Percentiles rank a stretch among this genome's conserved stretches.
phyloP scores from a whole-genome alignment of 352 stramenopile species.

The Pythium brassicae region DNA sequence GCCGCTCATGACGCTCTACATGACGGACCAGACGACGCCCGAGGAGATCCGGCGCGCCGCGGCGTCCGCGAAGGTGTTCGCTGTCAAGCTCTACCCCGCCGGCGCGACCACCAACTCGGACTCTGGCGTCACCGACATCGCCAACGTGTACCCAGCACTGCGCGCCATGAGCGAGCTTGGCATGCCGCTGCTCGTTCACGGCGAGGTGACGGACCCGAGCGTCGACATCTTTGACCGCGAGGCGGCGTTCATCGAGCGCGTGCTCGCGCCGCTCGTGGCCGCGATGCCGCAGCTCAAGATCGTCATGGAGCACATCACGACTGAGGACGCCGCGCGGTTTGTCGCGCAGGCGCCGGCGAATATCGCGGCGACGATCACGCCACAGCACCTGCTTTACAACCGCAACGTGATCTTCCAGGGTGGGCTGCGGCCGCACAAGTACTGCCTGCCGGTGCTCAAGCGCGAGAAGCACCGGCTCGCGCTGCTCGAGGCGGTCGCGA shows the following conservation, averaged over 20 bases:
- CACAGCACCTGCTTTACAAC: slow-evolving; percentile 99
- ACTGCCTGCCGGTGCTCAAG: slow-evolving; percentile 99
- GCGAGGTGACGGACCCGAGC: slow-evolving; percentile 91
- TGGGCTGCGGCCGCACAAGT: slow-evolving; percentile 98
- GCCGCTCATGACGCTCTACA: slow-evolving; percentile 97
- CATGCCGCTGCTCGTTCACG: slow-evolving; percentile 96
- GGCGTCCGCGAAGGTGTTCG: slow-evolving; percentile 87
- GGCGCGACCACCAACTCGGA: slow-evolving; percentile 99
- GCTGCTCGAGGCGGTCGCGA: slow-evolving; percentile 88
- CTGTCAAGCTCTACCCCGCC: slow-evolving; percentile 96
- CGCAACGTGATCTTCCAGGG: slow-evolving; percentile 93
- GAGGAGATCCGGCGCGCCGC: slow-evolving; percentile 94
- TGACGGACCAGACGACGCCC: slow-evolving; percentile 96
- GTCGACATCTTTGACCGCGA: slow-evolving; percentile 99
- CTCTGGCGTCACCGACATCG: slow-evolving; percentile 95
- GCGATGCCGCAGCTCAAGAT: slow-evolving; percentile 95
- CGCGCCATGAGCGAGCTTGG: slow-evolving; percentile 70
- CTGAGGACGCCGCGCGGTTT: slow-evolving; percentile 95
- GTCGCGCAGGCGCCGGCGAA: slow-evolving; percentile 85
- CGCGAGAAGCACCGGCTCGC: slow-evolving; percentile 90
- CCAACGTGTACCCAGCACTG: slow-evolving; percentile 90
- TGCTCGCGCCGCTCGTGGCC: slow-evolving; percentile 93
- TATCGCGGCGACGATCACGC: slow-evolving; percentile 97
- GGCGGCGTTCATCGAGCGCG: slow-evolving; percentile 93
- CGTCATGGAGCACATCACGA: slow-evolving; percentile 99